These are phyloP conservation scores for Phytophthora macrochlamydospora DNA, from an alignment of 352 stramenopile species.

Conservation along the genomic window DNA sequence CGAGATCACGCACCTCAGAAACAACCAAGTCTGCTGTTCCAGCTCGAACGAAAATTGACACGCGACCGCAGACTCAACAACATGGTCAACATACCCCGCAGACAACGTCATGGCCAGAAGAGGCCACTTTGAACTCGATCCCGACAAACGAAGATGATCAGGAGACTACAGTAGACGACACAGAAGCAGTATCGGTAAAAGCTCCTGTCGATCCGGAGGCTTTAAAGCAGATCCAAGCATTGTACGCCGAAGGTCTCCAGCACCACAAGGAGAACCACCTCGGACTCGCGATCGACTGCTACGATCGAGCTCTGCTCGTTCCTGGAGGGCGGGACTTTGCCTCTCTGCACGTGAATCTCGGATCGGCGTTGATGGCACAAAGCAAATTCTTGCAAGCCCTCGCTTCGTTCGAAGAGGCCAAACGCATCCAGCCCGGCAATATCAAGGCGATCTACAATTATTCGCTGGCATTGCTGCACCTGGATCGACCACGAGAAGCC, in stretches of 20 bases:
- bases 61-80: no score
- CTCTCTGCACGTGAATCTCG: slow-evolving; percentile 74
- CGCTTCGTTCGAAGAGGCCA: slow-evolving; percentile 40
- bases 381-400: slow-evolving; percentile 43
- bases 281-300: slow-evolving; percentile 49
- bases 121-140: no score
- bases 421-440: slow-evolving; percentile 58
- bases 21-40: slow-evolving; percentile 8
- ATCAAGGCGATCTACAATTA: slow-evolving; percentile 66
- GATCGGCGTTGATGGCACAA: slow-evolving; percentile 55
- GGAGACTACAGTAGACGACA: slow-evolving; percentile 5
- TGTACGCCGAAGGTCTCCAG: slow-evolving; percentile 68
- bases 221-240: slow-evolving; percentile 44
- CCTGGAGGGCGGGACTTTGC: slow-evolving; percentile 48
- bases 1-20: neutral
- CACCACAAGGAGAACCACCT: slow-evolving; percentile 61
- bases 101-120: no score
- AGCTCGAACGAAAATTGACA: neutral
- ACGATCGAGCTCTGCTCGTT: slow-evolving; percentile 53
- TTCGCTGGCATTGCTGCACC: slow-evolving; percentile 53
- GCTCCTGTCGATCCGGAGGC: slow-evolving; percentile 16
- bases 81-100: no score
- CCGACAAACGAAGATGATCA: neutral
- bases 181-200: neutral
- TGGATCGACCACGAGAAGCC: slow-evolving; percentile 32